These are phyloP conservation scores for Penicillium sp. DNA, from an alignment of 2,329 filamentous ascomycete genomes.

Conservation along the genomic window DNA sequence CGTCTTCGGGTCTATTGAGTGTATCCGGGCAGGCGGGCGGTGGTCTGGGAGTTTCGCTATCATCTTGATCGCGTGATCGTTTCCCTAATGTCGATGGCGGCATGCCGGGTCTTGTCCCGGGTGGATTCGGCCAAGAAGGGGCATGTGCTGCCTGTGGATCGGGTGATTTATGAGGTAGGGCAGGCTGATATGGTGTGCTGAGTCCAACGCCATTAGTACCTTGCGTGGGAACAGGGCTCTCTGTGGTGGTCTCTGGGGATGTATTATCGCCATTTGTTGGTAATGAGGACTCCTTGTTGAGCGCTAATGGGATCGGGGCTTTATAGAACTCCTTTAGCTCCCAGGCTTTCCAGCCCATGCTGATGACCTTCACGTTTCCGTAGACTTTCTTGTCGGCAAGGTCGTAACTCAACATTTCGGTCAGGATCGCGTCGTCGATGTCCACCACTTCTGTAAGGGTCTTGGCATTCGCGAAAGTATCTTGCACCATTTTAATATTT, in stretches of 20 bases:
- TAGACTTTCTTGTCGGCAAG: slow-evolving; percentile 29
- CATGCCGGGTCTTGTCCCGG: not conserved
- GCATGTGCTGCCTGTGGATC: not conserved
- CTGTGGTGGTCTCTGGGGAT: not conserved
- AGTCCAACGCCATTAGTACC: not conserved
- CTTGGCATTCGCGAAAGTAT: slow-evolving; percentile 13
- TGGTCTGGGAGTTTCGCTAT: not conserved
- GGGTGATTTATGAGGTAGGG: not conserved
- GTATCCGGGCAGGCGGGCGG: not conserved
- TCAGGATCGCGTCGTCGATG: slow-evolving; percentile 29
- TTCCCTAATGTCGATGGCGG: slow-evolving; percentile 23
- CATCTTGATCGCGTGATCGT: slow-evolving; percentile 17
- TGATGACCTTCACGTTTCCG: slow-evolving; percentile 28
- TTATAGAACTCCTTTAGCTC: slow-evolving; percentile 33
- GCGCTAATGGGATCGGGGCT: slow-evolving; percentile 13
- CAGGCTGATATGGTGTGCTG: not conserved
- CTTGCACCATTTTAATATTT: slow-evolving; percentile 6
- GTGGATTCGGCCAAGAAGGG: not conserved
- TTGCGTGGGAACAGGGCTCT: not conserved
- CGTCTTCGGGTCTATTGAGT: not conserved
- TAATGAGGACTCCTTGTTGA: slow-evolving; percentile 10
- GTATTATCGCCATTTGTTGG: slow-evolving; percentile 9
- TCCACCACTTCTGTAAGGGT: slow-evolving; percentile 31
- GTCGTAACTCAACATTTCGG: slow-evolving; percentile 24
- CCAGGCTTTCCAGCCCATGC: slow-evolving; percentile 35